Conservation (phyloP, 148 eudicot species). For the Chenopodium berlandieri region DNA sequence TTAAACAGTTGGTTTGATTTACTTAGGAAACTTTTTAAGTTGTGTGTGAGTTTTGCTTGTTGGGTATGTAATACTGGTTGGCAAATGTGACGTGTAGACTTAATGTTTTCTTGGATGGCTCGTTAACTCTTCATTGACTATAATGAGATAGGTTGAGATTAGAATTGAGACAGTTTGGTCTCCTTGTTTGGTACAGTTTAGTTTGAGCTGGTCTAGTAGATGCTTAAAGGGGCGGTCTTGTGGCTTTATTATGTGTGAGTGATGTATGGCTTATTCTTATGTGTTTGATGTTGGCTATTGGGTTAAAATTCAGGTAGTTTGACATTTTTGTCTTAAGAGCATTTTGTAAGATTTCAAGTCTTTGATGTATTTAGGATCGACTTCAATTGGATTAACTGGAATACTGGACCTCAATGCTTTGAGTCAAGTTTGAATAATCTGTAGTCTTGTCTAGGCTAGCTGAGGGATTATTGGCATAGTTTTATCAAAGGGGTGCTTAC, state of each 20-base stretch:
- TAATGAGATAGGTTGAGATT: neutral
- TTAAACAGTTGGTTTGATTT: neutral
- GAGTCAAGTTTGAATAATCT: neutral
- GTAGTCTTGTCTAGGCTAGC: neutral
- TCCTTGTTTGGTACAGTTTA: neutral
- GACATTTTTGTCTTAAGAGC: neutral
- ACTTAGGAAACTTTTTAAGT: neutral
- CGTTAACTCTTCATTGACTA: neutral
- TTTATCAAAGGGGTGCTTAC: neutral
- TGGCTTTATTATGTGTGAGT: no score
- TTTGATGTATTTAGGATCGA: neutral
- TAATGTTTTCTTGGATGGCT: neutral
- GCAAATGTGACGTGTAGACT: neutral
- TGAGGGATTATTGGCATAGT: neutral
- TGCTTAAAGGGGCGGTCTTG: neutral
- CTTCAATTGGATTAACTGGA: neutral
- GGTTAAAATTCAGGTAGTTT: neutral
- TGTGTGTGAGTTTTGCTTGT: conserved; percentile 1
- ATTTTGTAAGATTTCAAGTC: neutral
- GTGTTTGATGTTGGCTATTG: neutral
- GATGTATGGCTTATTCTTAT: no score
- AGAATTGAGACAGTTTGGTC: neutral
- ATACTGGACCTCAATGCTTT: neutral
- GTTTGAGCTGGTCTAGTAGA: neutral
- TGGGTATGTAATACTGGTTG: neutral